Evolutionary conservation across 139 green algal genomes (phyloP).

Genomic region (Chlamydomonas sp.): DNA sequence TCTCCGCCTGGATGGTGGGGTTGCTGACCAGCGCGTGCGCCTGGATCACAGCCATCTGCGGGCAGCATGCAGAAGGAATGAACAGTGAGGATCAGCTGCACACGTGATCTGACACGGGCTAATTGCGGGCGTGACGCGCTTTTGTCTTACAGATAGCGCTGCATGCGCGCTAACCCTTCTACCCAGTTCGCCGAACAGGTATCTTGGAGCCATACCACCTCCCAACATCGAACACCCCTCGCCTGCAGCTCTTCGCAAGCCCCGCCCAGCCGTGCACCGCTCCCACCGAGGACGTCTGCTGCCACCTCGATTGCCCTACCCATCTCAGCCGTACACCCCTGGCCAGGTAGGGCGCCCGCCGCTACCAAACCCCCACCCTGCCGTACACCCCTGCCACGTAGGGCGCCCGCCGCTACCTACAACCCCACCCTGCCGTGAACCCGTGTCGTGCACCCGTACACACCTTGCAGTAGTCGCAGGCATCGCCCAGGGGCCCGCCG

Average conservation of each 20-base stretch:
- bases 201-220: too few relatives aligned
- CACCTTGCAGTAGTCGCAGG: constrained; percentile 45
- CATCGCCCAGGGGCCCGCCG: neutral
- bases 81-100: neutral
- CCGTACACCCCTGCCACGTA: too few relatives aligned
- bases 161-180: neutral
- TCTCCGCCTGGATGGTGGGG: constrained; percentile 43
- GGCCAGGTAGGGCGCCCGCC: too few relatives aligned
- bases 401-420: neutral
- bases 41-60: constrained; percentile 55
- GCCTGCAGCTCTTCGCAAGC: neutral
- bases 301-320: neutral
- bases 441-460: too few relatives aligned
- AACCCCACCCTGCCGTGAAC: neutral
- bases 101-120: neutral
- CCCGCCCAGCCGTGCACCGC: too few relatives aligned
- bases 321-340: too few relatives aligned
- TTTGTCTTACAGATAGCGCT: neutral
- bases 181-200: too few relatives aligned
- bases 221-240: neutral
- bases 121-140: too few relatives aligned
- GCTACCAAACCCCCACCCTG: too few relatives aligned
- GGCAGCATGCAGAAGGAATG: neutral
- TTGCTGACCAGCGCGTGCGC: constrained; percentile 50
- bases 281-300: neutral